Conservation (phyloP, 805 yeast species). For the Brettanomyces nanus region DNA sequence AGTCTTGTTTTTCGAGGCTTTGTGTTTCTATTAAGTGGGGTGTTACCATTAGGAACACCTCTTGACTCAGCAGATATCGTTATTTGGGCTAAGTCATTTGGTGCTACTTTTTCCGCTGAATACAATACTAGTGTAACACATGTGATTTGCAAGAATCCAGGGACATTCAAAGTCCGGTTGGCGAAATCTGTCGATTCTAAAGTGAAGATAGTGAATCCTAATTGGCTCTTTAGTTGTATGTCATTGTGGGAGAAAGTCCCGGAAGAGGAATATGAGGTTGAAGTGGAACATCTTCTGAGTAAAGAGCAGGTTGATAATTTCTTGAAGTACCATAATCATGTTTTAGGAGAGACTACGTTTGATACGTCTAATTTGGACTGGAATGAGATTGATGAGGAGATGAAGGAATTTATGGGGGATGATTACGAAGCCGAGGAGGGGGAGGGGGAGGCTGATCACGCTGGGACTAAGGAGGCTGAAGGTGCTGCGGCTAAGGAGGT, state of each 20-base stretch:
- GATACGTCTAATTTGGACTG: constrained; percentile 39
- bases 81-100: constrained; percentile 87
- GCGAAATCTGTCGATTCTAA: constrained; percentile 56
- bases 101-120: constrained; percentile 73
- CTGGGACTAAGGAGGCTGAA: constrained; percentile 4
- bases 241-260: constrained; percentile 68
- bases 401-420: constrained; percentile 39
- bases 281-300: constrained; percentile 38
- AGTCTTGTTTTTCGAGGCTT: constrained; percentile 56
- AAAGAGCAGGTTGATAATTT: constrained; percentile 40
- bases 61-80: constrained; percentile 78
- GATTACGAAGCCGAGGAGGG: constrained; percentile 30
- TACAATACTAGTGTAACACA: constrained; percentile 74
- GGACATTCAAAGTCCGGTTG: constrained; percentile 76
- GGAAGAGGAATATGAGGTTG: constrained; percentile 49
- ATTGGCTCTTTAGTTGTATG: constrained; percentile 86
- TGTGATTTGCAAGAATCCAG: constrained; percentile 72
- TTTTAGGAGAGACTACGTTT: constrained; percentile 28
- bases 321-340: constrained; percentile 26
- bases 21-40: constrained; percentile 74
- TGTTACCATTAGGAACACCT: constrained; percentile 77
- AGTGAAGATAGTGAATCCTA: constrained; percentile 78
- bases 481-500: constrained; percentile 14
- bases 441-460: constrained; percentile 1
- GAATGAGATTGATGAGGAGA: constrained; percentile 49